Base-by-base conservation (phyloP, 345 rosid species). In the Toxicodendron radicans region DNA sequence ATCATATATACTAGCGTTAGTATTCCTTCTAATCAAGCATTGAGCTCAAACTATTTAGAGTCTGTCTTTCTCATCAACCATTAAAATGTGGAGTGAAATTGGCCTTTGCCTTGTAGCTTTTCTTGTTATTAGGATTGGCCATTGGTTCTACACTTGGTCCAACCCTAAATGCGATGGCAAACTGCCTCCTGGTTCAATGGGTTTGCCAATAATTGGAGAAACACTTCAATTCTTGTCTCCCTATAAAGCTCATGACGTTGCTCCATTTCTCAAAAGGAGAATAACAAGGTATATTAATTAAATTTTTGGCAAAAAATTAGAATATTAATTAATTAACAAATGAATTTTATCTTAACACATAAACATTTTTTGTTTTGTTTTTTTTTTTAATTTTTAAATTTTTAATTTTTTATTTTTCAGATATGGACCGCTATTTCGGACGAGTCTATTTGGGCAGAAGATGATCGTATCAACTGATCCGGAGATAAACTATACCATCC, bases 361-460 rank as follows among this genome's bases (percentile, higher is more conserved):
- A 48, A 13, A 2, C 16, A 23, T 6, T 1, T 27, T 9, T 1
- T 41, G 3, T 17, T 62, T 1, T 27, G 1, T 27, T 27, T 27
- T 27, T 27, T 27, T 27, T 0, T 27, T 0, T 27, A 27, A 0
- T 27, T 27, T 27, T 5, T n/a, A n/a, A n/a, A n/a, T n/a, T n/a
- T n/a, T n/a, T n/a, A n/a, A n/a, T n/a, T 6, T 21, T 32, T 21
- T 18, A 4, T 24, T 10, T 45, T 77, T 45, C 64, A 87, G 89
- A 58, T 66, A 83, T 60, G 88, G 88, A 0, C 68, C 79, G 2
- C 24, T 85, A 59, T 89, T 89, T 76, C 76, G 79, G 49, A 85
- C 88, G 0, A 76, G 49, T 48, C 17, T 87, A 30, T 77, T 83
- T 11, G 87, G 88, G 5, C 67, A 70, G 4, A 81, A 71, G 23